Evolutionary conservation across 495 filamentous ascomycete species (phyloP), one percentile per base, ranked within the genome.

Genomic region (Penicillium dipodomyicola): DNA sequence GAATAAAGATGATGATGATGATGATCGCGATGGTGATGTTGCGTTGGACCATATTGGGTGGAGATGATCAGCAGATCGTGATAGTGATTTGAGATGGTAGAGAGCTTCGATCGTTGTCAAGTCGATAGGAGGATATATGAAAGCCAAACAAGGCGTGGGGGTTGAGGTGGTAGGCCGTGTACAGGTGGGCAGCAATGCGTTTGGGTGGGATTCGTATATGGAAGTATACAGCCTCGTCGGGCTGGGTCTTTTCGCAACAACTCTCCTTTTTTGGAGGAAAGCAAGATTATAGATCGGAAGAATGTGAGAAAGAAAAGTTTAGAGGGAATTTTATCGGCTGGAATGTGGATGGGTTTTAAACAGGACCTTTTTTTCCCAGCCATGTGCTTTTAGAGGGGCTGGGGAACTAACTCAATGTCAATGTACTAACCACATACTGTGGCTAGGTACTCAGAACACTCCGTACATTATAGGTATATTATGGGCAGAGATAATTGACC

Each of bases 1-100:
- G 68, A 69, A 90, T 69, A 73, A 91, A 91, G 58, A 92, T 81
- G 40, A 90, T 62, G 72, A 92, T 90, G 72, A 92, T 86, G 73
- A 92, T 92, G 69, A 92, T 81, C 32, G 87, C 88, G 72, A 92
- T 88, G 67, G 85, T 81, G 74, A 89, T 81, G 82, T 92, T 92
- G 77, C 84, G 73, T 72, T 89, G 75, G 59, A 85, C 79, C 76
- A 77, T 86, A 39, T 56, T 66, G 58, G 33, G 15, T 37, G 56
- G 49, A n/a, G 23, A 40, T 27, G 30, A 62, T 42, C 43, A 48
- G 42, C 19, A 49, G 27, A 44, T 50, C 33, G 41, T 32, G n/a
- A n/a, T n/a, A 10, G 45, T 25, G 29, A 14, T 55, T 5, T 40
- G 17, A 44, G n/a, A 50, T 43, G 43, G 41, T 29, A 47, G 42